Evolutionary conservation across 257 asterid genomes (phyloP).

Genomic region (Jacaranda copaia): DNA sequence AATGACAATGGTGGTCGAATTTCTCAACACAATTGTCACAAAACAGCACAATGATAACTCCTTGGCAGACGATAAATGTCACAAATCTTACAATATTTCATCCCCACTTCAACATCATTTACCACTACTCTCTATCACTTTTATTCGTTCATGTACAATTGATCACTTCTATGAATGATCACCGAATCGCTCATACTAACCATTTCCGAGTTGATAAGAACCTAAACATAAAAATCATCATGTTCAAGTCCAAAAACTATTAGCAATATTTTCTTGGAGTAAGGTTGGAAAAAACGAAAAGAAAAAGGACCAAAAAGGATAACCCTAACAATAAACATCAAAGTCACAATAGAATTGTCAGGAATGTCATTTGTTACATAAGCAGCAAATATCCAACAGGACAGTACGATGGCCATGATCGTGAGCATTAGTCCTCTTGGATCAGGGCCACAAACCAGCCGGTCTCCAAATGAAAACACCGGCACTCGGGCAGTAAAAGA

Average conservation of each 20-base stretch:
- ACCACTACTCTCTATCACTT: neutral
- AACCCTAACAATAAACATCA: constrained; percentile 16
- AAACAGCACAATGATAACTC: constrained; percentile 43
- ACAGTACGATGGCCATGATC: constrained; percentile 15
- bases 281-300: too few species aligned
- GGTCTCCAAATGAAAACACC: constrained; percentile 31
- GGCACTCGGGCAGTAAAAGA: neutral
- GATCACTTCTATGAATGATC: neutral
- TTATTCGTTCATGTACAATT: neutral
- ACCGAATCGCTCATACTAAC: constrained; percentile 32
- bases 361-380: constrained; percentile 24
- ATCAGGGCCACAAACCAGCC: constrained; percentile 28
- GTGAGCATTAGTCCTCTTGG: constrained; percentile 33
- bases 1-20: constrained; percentile 54
- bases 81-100: constrained; percentile 47
- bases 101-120: constrained; percentile 40
- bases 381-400: constrained; percentile 33
- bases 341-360: neutral
- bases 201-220: constrained; percentile 29
- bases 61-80: constrained; percentile 45
- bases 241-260: too few species aligned
- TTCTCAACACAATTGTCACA: constrained; percentile 54
- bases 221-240: neutral
- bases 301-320: neutral
- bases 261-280: too few species aligned